Evolutionary conservation across 2,329 filamentous ascomycete species (phyloP).

Genomic region (Thelonectria discophora): DNA sequence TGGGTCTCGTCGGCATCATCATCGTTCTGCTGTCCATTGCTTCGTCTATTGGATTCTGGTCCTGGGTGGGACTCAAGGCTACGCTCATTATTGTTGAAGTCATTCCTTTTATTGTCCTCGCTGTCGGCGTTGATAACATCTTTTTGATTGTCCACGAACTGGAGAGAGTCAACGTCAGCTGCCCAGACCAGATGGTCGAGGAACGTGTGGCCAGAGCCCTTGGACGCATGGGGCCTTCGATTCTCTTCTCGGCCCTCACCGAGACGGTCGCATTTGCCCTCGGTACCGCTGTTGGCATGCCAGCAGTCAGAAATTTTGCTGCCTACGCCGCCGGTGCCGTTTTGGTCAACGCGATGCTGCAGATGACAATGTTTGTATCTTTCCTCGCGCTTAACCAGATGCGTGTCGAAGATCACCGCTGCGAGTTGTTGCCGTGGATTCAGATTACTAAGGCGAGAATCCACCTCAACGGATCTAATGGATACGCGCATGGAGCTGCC

Average conservation of each 20-base stretch:
- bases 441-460: conserved; percentile 78
- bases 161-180: conserved; percentile 90
- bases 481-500: conserved; percentile 62
- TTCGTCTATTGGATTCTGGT: conserved; percentile 93
- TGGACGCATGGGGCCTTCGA: conserved; percentile 97
- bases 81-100: conserved; percentile 98
- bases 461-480: conserved; percentile 67
- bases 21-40: conserved; percentile 98
- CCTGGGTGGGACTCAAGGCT: conserved; percentile 88
- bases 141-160: conserved; percentile 99
- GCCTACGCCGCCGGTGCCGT: conserved; percentile 96
- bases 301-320: conserved; percentile 96
- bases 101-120: conserved; percentile 95
- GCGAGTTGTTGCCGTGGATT: conserved; percentile 92
- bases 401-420: conserved; percentile 85
- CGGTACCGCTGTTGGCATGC: conserved; percentile 95
- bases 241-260: conserved; percentile 91
- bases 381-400: conserved; percentile 91
- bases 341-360: conserved; percentile 94
- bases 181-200: conserved; percentile 88
- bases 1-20: conserved; percentile 92
- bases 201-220: conserved; percentile 86
- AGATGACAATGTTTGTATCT: conserved; percentile 97
- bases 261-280: conserved; percentile 94
- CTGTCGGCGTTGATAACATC: conserved; percentile 98